These are phyloP conservation scores for Meredithiella fracta DNA, from an alignment of 2,329 filamentous ascomycete genomes.

Conservation along the genomic window DNA sequence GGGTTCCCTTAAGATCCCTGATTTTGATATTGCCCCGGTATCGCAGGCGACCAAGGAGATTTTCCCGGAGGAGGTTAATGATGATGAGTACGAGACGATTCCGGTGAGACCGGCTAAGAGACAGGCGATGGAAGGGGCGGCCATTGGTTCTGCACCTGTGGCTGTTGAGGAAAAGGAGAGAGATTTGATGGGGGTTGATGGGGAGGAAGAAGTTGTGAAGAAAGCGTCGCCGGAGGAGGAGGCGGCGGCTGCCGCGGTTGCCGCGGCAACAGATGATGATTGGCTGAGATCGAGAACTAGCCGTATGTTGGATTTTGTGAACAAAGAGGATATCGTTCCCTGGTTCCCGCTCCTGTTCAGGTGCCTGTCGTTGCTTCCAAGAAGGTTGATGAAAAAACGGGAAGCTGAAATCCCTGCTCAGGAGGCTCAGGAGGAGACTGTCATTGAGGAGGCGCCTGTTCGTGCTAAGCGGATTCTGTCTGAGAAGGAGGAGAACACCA, in stretches of 20 bases:
- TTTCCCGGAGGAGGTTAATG: conserved; percentile 42
- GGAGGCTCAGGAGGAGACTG: conserved; percentile 14
- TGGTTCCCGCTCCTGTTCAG: conserved; percentile 3
- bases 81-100: conserved; percentile 58
- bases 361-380: not conserved
- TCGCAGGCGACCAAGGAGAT: conserved; percentile 17
- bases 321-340: conserved; percentile 43
- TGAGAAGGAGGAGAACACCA: conserved; percentile 29
- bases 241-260: conserved; percentile 18
- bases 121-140: conserved; percentile 13
- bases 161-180: conserved; percentile 18
- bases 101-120: conserved; percentile 24
- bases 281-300: conserved; percentile 86
- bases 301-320: conserved; percentile 66
- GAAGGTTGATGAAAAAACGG: not conserved
- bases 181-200: conserved; percentile 7
- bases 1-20: conserved; percentile 9
- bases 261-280: conserved; percentile 55
- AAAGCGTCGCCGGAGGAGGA: not conserved
- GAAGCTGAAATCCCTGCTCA: conserved; percentile 15
- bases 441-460: conserved; percentile 3
- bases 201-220: conserved; percentile 2
- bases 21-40: conserved; percentile 6
- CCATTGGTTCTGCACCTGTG: conserved; percentile 4
- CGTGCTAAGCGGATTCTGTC: not conserved